Percentiles rank a stretch among this genome's conserved stretches.
These are phyloP conservation scores for Monilinia fructicola DNA, from an alignment of 2,329 filamentous ascomycete genomes.

Conservation along the genomic window DNA sequence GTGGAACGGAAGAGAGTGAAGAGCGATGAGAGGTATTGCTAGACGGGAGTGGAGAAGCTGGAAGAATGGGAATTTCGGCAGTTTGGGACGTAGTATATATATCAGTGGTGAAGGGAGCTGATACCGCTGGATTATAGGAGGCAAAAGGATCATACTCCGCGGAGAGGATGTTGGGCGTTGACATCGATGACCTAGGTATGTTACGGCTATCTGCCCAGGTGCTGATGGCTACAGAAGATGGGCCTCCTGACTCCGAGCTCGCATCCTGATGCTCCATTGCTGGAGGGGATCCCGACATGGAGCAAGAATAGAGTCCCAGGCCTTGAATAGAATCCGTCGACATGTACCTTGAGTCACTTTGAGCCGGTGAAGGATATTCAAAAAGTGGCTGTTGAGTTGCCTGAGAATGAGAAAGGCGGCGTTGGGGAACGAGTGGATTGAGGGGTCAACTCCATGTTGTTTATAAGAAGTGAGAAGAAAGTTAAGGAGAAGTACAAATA, in stretches of 20 bases:
- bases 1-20: conserved; percentile 40
- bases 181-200: conserved; percentile 34
- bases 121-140: conserved; percentile 47
- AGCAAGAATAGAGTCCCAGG: conserved; percentile 38
- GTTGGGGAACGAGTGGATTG: conserved; percentile 38
- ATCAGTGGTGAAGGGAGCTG: conserved; percentile 49
- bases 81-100: conserved; percentile 46
- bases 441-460: conserved; percentile 40
- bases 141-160: conserved; percentile 54
- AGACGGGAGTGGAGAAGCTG: conserved; percentile 38
- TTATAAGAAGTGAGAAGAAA: conserved; percentile 25
- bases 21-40: conserved; percentile 39
- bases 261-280: conserved; percentile 29
- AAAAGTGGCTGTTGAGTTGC: conserved; percentile 38
- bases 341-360: conserved; percentile 38
- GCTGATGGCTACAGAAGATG: conserved; percentile 32
- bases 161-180: conserved; percentile 47
- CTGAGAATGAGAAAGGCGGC: conserved; percentile 37
- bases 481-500: conserved; percentile 24
- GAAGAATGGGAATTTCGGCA: conserved; percentile 39
- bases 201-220: conserved; percentile 35
- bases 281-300: conserved; percentile 35
- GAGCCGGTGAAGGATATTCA: conserved; percentile 41
- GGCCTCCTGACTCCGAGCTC: conserved; percentile 29
- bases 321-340: conserved; percentile 37